Base-by-base conservation (phyloP, 768 basidiomycete species). In the Cubamyces sp. region DNA sequence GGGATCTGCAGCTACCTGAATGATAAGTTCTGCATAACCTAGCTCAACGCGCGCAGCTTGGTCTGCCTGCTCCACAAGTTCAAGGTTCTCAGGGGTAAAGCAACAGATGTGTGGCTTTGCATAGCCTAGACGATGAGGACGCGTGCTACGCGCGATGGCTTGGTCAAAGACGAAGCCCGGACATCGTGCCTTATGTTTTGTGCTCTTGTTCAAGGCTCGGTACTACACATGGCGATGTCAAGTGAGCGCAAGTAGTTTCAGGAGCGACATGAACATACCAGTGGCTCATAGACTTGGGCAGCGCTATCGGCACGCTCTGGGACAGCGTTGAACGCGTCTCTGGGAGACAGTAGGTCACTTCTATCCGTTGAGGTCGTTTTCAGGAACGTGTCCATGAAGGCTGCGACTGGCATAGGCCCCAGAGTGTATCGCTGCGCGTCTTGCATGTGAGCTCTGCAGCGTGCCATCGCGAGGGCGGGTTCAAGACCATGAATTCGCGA, bases 211-310 rank as follows among this genome's bases (percentile, higher is more conserved):
- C 1, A 57, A 28, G 5, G 63, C 52, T 2, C n/a, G 21, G 3
- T 19, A 23, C 60, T 61, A 9, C 9, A 87, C 11, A 16, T 6
- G 5, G 4, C 21, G 4, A 9, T 9, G 3, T 3, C 3, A 16
- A 16, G 15, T 12, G 28, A 30, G 8, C 28, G 8, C 8, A 3
- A 30, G 8, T 30, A 3, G 23, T 0, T 48, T n/a, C 34, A 16
- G 11, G 5, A 6, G 28, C 1, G 12, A 3, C 3, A n/a, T 3
- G 19, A 11, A 50, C 53, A 4, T 30, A 61, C 60, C 21, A 55
- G n/a, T 21, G 56, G 57, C 11, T 42, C 25, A 42, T 50, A 30
- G 3, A 30, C 8, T 8, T 30, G 4, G 6, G 60, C 16, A 19
- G 51, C 11, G 7, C 21, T 18, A 5, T 18, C 30, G 15, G 45